phyloP scores from a whole-genome alignment of 768 basidiomycete species.

The Boletus rubroflammeus region DNA sequence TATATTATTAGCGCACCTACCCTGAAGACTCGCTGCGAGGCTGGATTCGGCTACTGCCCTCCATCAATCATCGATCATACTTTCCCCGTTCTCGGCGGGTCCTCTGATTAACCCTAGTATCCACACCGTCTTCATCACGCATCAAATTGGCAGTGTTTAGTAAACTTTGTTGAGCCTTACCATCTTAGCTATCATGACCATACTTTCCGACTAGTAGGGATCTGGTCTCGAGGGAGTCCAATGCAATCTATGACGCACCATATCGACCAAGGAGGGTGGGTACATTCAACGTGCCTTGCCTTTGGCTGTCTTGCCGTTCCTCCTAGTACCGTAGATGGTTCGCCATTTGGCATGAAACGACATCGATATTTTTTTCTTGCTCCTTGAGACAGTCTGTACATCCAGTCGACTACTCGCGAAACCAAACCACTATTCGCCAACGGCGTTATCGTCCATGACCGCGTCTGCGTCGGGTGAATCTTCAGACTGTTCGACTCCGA shows the following conservation, averaged over 20 bases:
- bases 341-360: not conserved
- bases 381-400: not conserved
- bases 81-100: not conserved
- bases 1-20: not conserved
- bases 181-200: not conserved
- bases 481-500: conserved; percentile 75
- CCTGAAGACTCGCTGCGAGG: not conserved
- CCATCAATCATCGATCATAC: not conserved
- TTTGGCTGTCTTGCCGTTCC: not conserved
- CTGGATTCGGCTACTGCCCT: not conserved
- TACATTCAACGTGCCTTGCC: not conserved
- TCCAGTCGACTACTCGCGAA: not conserved
- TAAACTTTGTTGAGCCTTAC: not conserved
- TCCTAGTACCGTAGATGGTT: too few relatives aligned
- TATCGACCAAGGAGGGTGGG: not conserved
- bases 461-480: conserved; percentile 42
- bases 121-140: not conserved
- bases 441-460: conserved; percentile 41
- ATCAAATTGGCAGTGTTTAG: not conserved
- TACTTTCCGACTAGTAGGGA: not conserved
- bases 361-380: not conserved
- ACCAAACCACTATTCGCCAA: conserved; percentile 29
- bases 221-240: not conserved
- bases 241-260: not conserved
- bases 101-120: not conserved